Percentiles rank a stretch among this genome's conserved stretches.
Conservation (phyloP, 805 yeast genomes). For the Nakazawaea holstii region DNA sequence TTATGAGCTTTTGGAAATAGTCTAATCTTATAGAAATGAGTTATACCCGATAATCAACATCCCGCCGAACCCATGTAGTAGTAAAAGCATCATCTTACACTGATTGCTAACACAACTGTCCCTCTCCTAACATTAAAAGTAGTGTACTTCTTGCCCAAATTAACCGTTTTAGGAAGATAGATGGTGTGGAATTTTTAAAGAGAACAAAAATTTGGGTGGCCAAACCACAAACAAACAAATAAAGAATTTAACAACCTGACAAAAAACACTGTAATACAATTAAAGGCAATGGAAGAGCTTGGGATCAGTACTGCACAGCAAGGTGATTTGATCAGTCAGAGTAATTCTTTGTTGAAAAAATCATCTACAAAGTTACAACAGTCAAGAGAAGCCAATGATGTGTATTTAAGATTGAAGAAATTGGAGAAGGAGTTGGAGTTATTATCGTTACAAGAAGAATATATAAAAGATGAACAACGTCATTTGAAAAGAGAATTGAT, state of each 20-base stretch:
- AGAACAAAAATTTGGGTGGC: background rate
- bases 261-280: background rate
- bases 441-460: conserved; percentile 85
- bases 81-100: too few relatives aligned
- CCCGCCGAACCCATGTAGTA: too few relatives aligned
- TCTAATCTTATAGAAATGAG: background rate
- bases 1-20: background rate
- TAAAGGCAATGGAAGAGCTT: conserved; percentile 52
- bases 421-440: conserved; percentile 88
- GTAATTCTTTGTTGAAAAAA: conserved; percentile 10
- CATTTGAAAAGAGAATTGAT: conserved; percentile 90
- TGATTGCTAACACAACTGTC: too few relatives aligned
- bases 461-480: conserved; percentile 96
- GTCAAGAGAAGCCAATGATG: conserved; percentile 44
- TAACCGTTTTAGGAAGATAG: background rate
- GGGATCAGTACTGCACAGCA: conserved; percentile 38
- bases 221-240: background rate
- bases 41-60: too few relatives aligned
- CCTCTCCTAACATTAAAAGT: too few relatives aligned
- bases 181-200: background rate
- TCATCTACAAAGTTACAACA: conserved; percentile 14
- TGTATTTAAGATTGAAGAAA: conserved; percentile 78
- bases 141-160: background rate
- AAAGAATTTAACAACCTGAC: too few relatives aligned
- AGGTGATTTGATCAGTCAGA: conserved; percentile 20